Conservation (phyloP, 2,329 filamentous ascomycete species). For the Exophiala sideris region DNA sequence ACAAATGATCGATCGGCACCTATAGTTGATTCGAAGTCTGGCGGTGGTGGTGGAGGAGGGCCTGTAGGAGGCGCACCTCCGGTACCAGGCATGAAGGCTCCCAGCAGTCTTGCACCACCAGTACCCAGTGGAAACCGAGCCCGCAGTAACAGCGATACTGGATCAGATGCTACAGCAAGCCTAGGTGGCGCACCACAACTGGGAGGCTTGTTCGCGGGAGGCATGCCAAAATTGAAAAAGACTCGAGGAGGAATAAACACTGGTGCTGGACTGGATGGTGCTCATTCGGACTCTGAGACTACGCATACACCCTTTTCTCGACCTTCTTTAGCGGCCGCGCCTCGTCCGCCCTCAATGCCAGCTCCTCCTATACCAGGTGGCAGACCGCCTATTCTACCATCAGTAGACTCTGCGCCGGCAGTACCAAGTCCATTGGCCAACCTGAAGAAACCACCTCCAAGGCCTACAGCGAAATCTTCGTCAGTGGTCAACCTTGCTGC, state of each 20-base stretch:
- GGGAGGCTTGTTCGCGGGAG: slow-evolving; percentile 83
- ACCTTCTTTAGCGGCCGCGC: slow-evolving; percentile 52
- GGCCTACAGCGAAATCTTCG: slow-evolving; percentile 53
- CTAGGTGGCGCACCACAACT: slow-evolving; percentile 68
- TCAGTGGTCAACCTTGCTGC: slow-evolving; percentile 58
- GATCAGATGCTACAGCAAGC: slow-evolving; percentile 40
- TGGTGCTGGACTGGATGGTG: slow-evolving; percentile 66
- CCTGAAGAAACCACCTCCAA: slow-evolving; percentile 56
- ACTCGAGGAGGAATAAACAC: slow-evolving; percentile 78
- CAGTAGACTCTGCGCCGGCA: slow-evolving; percentile 47
- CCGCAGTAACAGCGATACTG: slow-evolving; percentile 76
- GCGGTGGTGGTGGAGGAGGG: slow-evolving; percentile 53
- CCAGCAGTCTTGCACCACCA: slow-evolving; percentile 68
- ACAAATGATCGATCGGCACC: slow-evolving; percentile 93
- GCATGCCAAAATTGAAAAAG: slow-evolving; percentile 93
- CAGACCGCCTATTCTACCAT: slow-evolving; percentile 46
- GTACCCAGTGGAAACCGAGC: slow-evolving; percentile 64
- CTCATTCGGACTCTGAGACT: slow-evolving; percentile 80
- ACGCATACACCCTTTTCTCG: slow-evolving; percentile 50
- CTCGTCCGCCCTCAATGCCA: slow-evolving; percentile 39
- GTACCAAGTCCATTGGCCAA: slow-evolving; percentile 54
- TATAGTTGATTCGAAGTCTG: slow-evolving; percentile 56
- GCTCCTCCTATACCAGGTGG: slow-evolving; percentile 58
- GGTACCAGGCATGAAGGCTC: slow-evolving; percentile 64
- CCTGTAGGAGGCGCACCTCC: slow-evolving; percentile 75